These are phyloP conservation scores for Claviceps pazoutovae DNA, from an alignment of 2,329 filamentous ascomycete species.

Conservation along the genomic window DNA sequence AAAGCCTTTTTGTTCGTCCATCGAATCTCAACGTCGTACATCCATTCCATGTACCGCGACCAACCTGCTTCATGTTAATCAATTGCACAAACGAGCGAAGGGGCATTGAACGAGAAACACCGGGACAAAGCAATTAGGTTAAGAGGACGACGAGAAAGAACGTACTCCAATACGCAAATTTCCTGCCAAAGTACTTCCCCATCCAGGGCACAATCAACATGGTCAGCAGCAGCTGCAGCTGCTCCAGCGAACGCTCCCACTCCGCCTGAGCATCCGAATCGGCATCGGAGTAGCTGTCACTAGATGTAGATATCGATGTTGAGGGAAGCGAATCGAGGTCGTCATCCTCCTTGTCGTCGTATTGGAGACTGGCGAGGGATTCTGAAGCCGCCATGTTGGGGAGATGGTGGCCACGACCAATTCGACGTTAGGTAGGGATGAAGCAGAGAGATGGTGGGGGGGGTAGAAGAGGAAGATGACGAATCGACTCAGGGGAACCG, in stretches of 20 bases:
- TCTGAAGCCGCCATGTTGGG: slow-evolving; percentile 23
- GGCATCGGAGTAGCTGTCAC: slow-evolving; percentile 42
- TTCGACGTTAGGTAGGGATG: neutral
- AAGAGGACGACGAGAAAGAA: neutral
- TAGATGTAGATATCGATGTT: slow-evolving; percentile 25
- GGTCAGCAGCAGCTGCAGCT: slow-evolving; percentile 80
- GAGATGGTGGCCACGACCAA: neutral
- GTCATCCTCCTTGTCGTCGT: slow-evolving; percentile 38
- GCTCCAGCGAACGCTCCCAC: slow-evolving; percentile 89
- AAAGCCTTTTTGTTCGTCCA: slow-evolving; percentile 50
- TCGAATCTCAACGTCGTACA: slow-evolving; percentile 62
- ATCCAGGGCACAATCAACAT: slow-evolving; percentile 91
- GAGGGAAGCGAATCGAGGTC: slow-evolving; percentile 53
- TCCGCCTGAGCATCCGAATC: slow-evolving; percentile 82
- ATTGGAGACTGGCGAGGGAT: slow-evolving; percentile 36
- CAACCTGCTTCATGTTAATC: slow-evolving; percentile 45
- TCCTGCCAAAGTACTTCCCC: slow-evolving; percentile 88
- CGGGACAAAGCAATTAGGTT: too few relatives aligned
- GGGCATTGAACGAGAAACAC: neutral
- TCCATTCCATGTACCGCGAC: slow-evolving; percentile 90
- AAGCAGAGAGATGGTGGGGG: neutral
- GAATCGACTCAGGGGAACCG: neutral
- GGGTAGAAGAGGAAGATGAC: neutral
- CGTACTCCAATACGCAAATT: slow-evolving; percentile 90
- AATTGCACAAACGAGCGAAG: neutral